These are phyloP conservation scores for Crithidia bombi DNA, from an alignment of 208 protist species.

Conservation along the genomic window DNA sequence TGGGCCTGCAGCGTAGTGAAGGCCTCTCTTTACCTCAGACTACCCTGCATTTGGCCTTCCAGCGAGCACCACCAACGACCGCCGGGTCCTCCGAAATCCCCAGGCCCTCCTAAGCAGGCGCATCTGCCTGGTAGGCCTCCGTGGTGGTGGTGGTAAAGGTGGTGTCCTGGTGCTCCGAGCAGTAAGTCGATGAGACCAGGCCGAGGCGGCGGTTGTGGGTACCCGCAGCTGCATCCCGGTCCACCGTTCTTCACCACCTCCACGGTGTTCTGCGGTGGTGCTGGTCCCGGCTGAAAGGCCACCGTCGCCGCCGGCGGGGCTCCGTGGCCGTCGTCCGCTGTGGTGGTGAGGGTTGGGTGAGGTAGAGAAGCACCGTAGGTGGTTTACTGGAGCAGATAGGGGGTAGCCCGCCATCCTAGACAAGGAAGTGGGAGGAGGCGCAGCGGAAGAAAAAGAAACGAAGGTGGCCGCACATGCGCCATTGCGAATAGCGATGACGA, in stretches of 20 bases:
- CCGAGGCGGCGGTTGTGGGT: slow-evolving; percentile 3
- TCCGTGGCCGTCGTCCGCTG: background rate
- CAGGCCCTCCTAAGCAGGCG: too few species aligned
- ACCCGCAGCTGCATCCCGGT: background rate
- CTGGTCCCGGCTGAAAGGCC: background rate
- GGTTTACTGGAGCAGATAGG: background rate
- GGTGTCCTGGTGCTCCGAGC: background rate
- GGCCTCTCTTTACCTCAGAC: too few species aligned
- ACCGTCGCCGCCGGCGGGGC: background rate
- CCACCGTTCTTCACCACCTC: background rate
- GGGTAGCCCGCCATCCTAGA: background rate
- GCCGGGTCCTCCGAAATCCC: too few species aligned
- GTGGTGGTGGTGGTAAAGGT: background rate
- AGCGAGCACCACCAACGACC: too few species aligned
- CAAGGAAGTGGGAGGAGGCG: too few species aligned
- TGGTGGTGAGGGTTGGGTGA: slow-evolving; percentile 1
- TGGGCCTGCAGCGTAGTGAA: too few species aligned
- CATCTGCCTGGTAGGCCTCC: too few species aligned
- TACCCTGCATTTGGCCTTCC: too few species aligned
- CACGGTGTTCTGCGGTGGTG: background rate
- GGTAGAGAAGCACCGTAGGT: background rate
- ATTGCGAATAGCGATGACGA: too few species aligned
- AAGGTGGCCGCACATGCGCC: background rate
- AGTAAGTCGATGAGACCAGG: background rate
- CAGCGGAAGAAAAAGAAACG: background rate